phyloP scores from a whole-genome alignment of 495 filamentous ascomycete species.

The Hypoxylon perforatum region DNA sequence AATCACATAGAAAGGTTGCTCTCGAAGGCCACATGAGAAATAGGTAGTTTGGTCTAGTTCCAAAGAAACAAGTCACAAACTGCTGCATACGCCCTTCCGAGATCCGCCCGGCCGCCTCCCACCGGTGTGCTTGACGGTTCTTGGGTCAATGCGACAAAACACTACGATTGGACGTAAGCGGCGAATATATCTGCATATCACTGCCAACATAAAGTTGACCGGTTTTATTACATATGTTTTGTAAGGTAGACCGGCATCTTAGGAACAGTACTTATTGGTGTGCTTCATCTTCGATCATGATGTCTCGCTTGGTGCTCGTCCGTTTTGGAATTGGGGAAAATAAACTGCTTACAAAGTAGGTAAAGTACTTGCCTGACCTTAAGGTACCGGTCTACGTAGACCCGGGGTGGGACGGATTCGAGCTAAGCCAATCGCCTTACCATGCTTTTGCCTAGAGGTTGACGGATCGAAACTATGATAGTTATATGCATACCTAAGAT shows the following conservation, averaged over 20 bases:
- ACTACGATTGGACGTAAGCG: background rate
- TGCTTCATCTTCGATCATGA: background rate
- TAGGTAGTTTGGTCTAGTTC: too few relatives aligned
- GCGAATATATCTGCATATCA: conserved; percentile 10
- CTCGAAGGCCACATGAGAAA: too few relatives aligned
- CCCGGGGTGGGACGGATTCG: too few relatives aligned
- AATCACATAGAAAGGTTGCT: background rate
- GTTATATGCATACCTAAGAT: background rate
- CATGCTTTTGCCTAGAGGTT: background rate
- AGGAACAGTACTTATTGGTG: background rate
- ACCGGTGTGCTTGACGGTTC: conserved; percentile 14
- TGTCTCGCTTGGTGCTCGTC: too few relatives aligned
- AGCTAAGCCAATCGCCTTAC: too few relatives aligned
- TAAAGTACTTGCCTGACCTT: too few relatives aligned
- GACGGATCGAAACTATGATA: background rate
- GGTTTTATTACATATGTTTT: conserved; percentile 6
- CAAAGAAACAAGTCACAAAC: conserved; percentile 14
- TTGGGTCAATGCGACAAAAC: conserved; percentile 22
- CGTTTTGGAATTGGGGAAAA: too few relatives aligned
- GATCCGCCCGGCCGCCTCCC: conserved; percentile 24
- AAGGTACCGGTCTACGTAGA: too few relatives aligned
- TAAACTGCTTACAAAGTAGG: too few relatives aligned
- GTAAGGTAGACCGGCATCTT: conserved; percentile 2
- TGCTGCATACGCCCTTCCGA: conserved; percentile 10
- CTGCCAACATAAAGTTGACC: conserved; percentile 2